Conservation (phyloP, 164 flowering plant genomes). For the Taxillus chinensis region DNA sequence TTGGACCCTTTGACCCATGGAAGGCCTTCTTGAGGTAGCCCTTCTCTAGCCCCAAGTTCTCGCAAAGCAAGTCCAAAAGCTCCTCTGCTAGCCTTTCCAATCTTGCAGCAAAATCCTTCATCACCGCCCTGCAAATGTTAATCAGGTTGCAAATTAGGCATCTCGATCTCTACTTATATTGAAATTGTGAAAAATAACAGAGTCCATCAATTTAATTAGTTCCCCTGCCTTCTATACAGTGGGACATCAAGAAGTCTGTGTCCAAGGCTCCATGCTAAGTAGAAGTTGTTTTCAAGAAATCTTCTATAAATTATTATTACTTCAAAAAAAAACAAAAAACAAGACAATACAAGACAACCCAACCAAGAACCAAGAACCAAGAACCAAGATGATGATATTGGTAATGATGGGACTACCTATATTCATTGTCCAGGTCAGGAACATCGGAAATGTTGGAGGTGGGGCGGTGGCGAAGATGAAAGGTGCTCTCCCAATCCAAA, state of each 20-base stretch:
- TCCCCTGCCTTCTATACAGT: no score
- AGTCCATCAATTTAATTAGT: no score
- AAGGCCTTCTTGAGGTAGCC: slow-evolving; percentile 76
- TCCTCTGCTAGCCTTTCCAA: slow-evolving; percentile 72
- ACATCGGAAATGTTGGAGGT: slow-evolving; percentile 10
- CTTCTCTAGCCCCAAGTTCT: slow-evolving; percentile 75
- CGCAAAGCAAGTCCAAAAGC: slow-evolving; percentile 65
- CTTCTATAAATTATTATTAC: no score
- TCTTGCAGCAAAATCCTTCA: slow-evolving; percentile 67
- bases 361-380: no score
- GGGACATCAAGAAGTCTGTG: no score
- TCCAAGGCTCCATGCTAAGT: no score
- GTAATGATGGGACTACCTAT: slow-evolving; percentile 29
- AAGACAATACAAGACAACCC: no score
- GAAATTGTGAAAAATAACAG: no score
- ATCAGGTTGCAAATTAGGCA: not conserved
- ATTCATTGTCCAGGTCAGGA: slow-evolving; percentile 66
- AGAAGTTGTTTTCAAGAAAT: no score
- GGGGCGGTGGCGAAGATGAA: slow-evolving; percentile 2
- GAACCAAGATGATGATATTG: no score
- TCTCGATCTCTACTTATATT: not conserved
- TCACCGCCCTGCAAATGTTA: slow-evolving; percentile 35
- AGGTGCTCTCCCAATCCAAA: slow-evolving; percentile 6
- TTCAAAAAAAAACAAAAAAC: no score
- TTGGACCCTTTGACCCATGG: slow-evolving; percentile 65